Base-by-base conservation (phyloP, 1,284 basidiomycete genomes). In the Sporisorium graminicola region DNA sequence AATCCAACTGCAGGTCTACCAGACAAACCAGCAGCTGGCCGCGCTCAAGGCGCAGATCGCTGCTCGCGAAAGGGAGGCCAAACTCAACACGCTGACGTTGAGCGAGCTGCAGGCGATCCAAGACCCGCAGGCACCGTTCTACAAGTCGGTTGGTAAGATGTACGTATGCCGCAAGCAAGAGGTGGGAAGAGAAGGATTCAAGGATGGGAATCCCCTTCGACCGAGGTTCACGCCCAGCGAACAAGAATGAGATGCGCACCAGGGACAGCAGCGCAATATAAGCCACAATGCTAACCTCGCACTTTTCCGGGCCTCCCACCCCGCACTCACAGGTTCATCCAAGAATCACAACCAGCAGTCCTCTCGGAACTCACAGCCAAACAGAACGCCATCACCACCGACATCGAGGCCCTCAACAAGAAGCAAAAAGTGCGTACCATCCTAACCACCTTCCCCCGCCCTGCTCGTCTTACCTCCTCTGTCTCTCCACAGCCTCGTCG, bases 1-100 rank as follows among this genome's bases (percentile, higher is more conserved):
- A 52, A 72, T 76, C 33, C 74, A 72, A 12, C 58, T 67, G 10
- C 74, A 72, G 42, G 68, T 76, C 5, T 68, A 72, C 47, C 65
- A 67, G 27, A 68, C 74, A 10, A 68, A 72, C 16, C 74, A 72
- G 26, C 65, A 76, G 46, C 55, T 76, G 13, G 44, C 68, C 3
- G 68, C 65, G 5, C 51, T 76, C 2, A 65, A 65, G 2, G 68
- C 68, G 5, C 74, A 76, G 58, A 67, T 68, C 26, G 40, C 61
- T 5, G 35, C 68, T 1, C 53, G 61, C 6, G 65, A 76, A 40
- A 20, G 74, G 16, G 74, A 76, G 16, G 65, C 68, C 40, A 76
- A 76, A 44, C 58, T 76, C 29, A 61, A 65, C 58, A 65, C 65
- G 2, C 44, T 76, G 22, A 72, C 74, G 4, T 31, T 76, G 20